phyloP scores from a whole-genome alignment of 1,284 basidiomycete species.

The Rhodotorula sp. region DNA sequence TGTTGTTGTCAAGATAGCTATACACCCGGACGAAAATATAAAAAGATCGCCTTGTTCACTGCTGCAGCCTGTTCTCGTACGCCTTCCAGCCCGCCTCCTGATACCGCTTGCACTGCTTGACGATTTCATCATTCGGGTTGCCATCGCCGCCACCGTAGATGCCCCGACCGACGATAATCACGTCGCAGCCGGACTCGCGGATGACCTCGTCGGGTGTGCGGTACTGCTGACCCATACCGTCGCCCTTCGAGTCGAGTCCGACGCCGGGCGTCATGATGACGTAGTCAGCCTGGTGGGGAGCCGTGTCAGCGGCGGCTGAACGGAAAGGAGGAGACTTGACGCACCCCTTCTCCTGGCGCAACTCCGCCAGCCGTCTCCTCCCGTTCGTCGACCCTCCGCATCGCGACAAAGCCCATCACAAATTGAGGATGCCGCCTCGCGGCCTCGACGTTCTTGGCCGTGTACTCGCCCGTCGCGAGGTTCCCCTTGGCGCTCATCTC shows the following conservation, averaged over 20 bases:
- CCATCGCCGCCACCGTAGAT: slow-evolving; percentile 76
- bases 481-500: slow-evolving; percentile 94
- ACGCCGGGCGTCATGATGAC: slow-evolving; percentile 92
- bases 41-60: background rate
- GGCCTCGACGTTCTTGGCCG: slow-evolving; percentile 79
- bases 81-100: slow-evolving; percentile 85
- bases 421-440: slow-evolving; percentile 76
- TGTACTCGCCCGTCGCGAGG: slow-evolving; percentile 81
- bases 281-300: slow-evolving; percentile 63
- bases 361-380: slow-evolving; percentile 45
- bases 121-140: slow-evolving; percentile 60
- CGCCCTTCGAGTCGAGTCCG: slow-evolving; percentile 75
- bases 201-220: slow-evolving; percentile 85
- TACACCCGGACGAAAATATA: background rate
- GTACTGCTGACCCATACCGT: slow-evolving; percentile 94
- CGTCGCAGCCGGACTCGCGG: slow-evolving; percentile 80
- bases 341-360: slow-evolving; percentile 43
- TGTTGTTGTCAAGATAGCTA: background rate
- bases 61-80: slow-evolving; percentile 53
- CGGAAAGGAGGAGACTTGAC: background rate
- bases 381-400: slow-evolving; percentile 69
- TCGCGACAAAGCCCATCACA: slow-evolving; percentile 93
- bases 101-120: slow-evolving; percentile 76
- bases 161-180: slow-evolving; percentile 96
- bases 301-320: background rate